A percentile compares a stretch with the other conserved stretches of the same genome.
Evolutionary conservation across 2,329 filamentous ascomycete species (phyloP).

Genomic region (Monosporascus sp.): DNA sequence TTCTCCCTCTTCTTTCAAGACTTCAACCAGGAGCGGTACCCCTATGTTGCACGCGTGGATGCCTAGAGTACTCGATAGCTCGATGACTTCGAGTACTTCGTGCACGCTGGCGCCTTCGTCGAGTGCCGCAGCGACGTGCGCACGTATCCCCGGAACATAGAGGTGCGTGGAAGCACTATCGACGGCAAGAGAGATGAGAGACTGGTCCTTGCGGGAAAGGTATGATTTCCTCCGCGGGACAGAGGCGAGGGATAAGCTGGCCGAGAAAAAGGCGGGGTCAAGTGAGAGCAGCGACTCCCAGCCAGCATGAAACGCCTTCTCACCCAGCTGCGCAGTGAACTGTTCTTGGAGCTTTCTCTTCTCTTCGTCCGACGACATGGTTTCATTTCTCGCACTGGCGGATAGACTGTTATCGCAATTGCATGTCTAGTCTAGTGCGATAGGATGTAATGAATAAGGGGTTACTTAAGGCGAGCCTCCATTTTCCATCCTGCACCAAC

Average conservation of each 20-base stretch:
- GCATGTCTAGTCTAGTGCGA: no score
- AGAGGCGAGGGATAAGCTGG: conserved; percentile 18
- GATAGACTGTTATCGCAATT: neutral
- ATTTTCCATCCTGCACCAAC: no score
- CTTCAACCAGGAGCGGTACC: conserved; percentile 40
- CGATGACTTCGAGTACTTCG: conserved; percentile 42
- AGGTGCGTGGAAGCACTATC: conserved; percentile 39
- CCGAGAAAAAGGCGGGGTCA: conserved; percentile 21
- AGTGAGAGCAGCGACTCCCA: conserved; percentile 21
- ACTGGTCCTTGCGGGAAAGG: conserved; percentile 35
- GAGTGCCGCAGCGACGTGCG: conserved; percentile 34
- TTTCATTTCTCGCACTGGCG: neutral
- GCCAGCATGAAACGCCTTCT: conserved; percentile 17
- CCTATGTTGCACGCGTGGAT: conserved; percentile 44
- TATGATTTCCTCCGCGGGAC: conserved; percentile 23
- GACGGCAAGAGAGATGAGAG: conserved; percentile 38
- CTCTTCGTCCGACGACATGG: conserved; percentile 13
- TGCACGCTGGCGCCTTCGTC: conserved; percentile 32
- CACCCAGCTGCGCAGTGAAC: conserved; percentile 16
- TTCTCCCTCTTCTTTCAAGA: conserved; percentile 37
- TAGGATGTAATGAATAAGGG: no score
- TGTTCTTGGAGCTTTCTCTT: conserved; percentile 10
- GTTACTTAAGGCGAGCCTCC: no score
- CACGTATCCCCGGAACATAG: conserved; percentile 36
- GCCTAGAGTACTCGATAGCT: conserved; percentile 37